Percentiles rank a stretch among this genome's conserved stretches.
phyloP scores from a whole-genome alignment of 2,329 filamentous ascomycete species.

The Drechslerella coelobrocha region DNA sequence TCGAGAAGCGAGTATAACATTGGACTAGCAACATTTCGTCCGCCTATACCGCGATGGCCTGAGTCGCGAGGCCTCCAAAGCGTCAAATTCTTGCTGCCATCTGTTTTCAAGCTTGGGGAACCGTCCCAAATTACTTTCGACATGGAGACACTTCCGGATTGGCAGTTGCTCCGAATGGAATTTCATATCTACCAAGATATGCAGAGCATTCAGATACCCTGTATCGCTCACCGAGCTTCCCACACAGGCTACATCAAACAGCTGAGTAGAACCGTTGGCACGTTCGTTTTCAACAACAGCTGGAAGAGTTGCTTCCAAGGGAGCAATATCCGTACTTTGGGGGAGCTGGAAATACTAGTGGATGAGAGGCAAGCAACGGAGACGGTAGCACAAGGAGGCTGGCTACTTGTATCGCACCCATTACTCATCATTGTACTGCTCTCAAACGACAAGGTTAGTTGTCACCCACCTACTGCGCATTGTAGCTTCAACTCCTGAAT shows the following conservation, averaged over 20 bases:
- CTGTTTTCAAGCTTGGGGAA: neutral
- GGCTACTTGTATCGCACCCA: neutral
- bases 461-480: neutral
- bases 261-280: neutral
- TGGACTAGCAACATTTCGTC: neutral
- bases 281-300: neutral
- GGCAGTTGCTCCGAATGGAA: neutral
- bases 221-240: neutral
- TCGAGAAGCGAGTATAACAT: constrained; percentile 2
- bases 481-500: neutral
- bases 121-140: neutral
- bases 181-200: neutral
- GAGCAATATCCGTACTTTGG: too few relatives aligned
- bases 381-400: neutral
- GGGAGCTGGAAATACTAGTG: neutral
- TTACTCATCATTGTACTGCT: neutral
- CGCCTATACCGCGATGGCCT: too few relatives aligned
- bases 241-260: neutral
- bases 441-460: neutral
- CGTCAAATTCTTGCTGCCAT: neutral
- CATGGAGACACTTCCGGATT: neutral
- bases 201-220: neutral
- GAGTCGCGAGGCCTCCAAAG: neutral
- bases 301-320: too few relatives aligned
- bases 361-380: neutral